Evolutionary conservation across 2,329 filamentous ascomycete species (phyloP).

Genomic region (Cytospora paraplurivora): DNA sequence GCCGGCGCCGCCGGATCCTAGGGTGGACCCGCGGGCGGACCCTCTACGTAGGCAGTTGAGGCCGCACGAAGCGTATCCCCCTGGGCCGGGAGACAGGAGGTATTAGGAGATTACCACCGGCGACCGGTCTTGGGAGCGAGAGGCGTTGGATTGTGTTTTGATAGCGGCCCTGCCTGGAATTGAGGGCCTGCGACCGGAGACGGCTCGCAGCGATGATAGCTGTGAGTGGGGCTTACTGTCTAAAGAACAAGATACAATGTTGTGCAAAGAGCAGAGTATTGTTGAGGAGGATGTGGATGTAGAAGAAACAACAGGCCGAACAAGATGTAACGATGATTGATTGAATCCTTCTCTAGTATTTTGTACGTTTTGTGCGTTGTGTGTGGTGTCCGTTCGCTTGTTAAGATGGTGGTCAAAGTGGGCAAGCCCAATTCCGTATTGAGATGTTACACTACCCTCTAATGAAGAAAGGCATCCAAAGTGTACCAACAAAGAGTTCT

Average conservation of each 20-base stretch:
- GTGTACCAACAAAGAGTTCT: no score
- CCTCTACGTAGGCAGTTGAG: slow-evolving; percentile 22
- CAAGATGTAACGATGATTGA: neutral
- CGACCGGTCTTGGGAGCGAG: neutral
- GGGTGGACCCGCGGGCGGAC: slow-evolving; percentile 17
- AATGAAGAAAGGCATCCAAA: no score
- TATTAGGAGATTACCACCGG: slow-evolving; percentile 1
- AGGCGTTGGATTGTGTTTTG: neutral
- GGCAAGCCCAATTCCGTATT: no score
- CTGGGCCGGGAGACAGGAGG: slow-evolving; percentile 23
- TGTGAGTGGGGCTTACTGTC: neutral
- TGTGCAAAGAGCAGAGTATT: neutral
- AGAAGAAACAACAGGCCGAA: neutral
- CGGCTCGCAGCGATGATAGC: neutral
- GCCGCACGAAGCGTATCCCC: slow-evolving; percentile 24
- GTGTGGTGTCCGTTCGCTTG: neutral
- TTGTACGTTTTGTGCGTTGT: slow-evolving; percentile 17
- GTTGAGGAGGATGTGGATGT: neutral
- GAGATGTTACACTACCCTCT: no score
- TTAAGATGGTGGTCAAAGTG: neutral
- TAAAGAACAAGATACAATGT: neutral
- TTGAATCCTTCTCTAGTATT: slow-evolving; percentile 7
- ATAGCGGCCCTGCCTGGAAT: no score
- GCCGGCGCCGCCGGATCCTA: slow-evolving; percentile 11
- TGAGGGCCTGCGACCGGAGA: no score